phyloP scores from a whole-genome alignment of 495 filamentous ascomycete species.

The Talaromyces adpressus region DNA sequence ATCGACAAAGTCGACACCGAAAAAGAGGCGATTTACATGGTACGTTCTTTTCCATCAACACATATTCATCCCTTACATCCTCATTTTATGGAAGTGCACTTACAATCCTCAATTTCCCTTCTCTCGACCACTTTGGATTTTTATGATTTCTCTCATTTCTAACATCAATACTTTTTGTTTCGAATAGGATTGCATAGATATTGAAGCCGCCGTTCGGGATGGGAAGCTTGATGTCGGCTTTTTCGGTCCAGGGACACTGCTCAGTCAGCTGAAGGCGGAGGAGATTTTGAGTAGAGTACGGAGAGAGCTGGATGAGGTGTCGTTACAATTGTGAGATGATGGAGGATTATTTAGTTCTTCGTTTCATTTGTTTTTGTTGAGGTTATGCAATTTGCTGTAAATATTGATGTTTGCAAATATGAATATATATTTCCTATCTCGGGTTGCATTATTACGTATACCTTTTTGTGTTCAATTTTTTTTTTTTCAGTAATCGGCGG shows the following conservation, averaged over 20 bases:
- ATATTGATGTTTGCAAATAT: neutral
- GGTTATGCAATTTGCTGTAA: neutral
- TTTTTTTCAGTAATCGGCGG: neutral
- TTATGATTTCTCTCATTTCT: neutral
- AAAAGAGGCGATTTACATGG: neutral
- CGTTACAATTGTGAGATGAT: neutral
- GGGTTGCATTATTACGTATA: neutral
- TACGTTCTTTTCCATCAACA: neutral
- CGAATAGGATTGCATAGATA: constrained; percentile 26
- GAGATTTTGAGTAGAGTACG: constrained; percentile 17
- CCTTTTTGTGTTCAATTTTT: neutral
- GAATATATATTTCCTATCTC: neutral
- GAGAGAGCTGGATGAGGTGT: neutral
- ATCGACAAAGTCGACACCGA: neutral
- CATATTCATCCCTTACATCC: neutral
- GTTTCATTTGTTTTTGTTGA: neutral
- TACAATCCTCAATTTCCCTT: neutral
- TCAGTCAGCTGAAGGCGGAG: constrained; percentile 16
- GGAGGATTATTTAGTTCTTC: neutral
- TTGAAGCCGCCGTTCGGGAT: constrained; percentile 27
- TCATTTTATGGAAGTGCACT: neutral
- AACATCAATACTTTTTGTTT: neutral
- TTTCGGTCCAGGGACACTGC: constrained; percentile 19
- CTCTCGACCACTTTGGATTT: neutral
- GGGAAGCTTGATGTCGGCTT: constrained; percentile 26